These are phyloP conservation scores for Boletellus ananiceps DNA, from an alignment of 768 basidiomycete species.

Conservation along the genomic window DNA sequence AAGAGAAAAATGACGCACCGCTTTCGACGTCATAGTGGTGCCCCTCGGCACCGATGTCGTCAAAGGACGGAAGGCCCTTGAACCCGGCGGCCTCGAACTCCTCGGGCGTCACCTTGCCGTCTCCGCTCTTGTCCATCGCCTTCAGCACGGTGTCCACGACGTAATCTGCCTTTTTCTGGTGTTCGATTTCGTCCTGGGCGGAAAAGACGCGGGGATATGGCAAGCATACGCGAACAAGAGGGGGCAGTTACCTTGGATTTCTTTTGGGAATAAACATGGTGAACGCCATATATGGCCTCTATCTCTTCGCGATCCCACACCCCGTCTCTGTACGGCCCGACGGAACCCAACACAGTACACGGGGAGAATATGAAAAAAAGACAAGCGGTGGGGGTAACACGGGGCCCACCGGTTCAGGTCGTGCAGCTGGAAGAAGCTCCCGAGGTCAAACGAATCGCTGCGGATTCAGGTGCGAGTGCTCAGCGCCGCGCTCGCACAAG, in stretches of 20 bases:
- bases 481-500: not conserved
- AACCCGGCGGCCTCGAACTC: constrained; percentile 74
- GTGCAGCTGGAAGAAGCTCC: constrained; percentile 94
- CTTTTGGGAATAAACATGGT: constrained; percentile 84
- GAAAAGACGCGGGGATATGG: not conserved
- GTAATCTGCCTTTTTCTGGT: constrained; percentile 75
- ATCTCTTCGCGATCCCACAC: constrained; percentile 84
- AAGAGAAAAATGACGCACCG: constrained; percentile 44
- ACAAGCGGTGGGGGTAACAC: not conserved
- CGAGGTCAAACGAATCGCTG: constrained; percentile 77
- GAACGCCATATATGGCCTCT: constrained; percentile 93
- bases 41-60: constrained; percentile 80
- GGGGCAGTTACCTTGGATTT: constrained; percentile 54
- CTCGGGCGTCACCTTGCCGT: constrained; percentile 62
- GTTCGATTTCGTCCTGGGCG: constrained; percentile 64
- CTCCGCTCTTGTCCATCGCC: constrained; percentile 66
- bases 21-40: constrained; percentile 93
- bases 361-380: not conserved
- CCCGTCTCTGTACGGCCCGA: constrained; percentile 54
- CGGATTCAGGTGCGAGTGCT: not conserved
- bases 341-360: too few relatives aligned
- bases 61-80: constrained; percentile 77
- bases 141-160: constrained; percentile 71
- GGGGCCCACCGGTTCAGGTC: constrained; percentile 73
- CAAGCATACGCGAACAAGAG: not conserved